Base-by-base conservation (phyloP, 371 early-diverging fungal species). In the Syncephalastrum contaminatum region DNA sequence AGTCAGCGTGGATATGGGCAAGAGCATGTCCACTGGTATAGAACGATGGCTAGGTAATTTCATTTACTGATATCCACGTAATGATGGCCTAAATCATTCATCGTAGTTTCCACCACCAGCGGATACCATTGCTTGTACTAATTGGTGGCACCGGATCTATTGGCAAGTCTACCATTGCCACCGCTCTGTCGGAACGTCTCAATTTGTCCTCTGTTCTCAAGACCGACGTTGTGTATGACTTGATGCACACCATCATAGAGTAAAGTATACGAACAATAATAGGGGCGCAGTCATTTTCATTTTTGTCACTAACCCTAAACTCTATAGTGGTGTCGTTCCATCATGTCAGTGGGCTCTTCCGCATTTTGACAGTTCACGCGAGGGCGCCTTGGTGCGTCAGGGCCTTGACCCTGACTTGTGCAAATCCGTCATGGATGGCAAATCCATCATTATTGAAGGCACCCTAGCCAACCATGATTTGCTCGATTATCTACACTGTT, bases 371-470 rank as follows among this genome's bases (percentile, higher is more conserved):
- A 18, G 24, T 8, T 4, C 36, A 5, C 36, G 2, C 2, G 36
- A 30, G 36, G 36, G 36, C 10, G 12, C 36, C 36, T 30, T 30
- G 36, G 36, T 30, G 36, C n/a, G 14, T 22, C 20, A 42, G 64
- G 73, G 70, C 1, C 44, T 73, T 14, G 55, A 63, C 22, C 66
- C 56, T 15, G 73, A 73, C 44, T n/a, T 73, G 14, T 58, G 58
- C 20, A 73, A 73, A 51, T 62, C 68, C 0, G 53, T 72, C 5
- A 62, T 44, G 0, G 73, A 73, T 45, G 73, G 73, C 20, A 73
- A 73, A 57, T 73, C 73, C 4, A 69, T 73, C 48, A 73, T 73
- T 18, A 73, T 73, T 48, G 73, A 71, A 53, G 73, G 73, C 12
- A 53, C 56, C 15, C 52, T 67, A 4, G 63, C 72, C 22, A 66